Conservation (phyloP, 192 early-diverging fungal genomes). For the Coemansia javaensis region DNA sequence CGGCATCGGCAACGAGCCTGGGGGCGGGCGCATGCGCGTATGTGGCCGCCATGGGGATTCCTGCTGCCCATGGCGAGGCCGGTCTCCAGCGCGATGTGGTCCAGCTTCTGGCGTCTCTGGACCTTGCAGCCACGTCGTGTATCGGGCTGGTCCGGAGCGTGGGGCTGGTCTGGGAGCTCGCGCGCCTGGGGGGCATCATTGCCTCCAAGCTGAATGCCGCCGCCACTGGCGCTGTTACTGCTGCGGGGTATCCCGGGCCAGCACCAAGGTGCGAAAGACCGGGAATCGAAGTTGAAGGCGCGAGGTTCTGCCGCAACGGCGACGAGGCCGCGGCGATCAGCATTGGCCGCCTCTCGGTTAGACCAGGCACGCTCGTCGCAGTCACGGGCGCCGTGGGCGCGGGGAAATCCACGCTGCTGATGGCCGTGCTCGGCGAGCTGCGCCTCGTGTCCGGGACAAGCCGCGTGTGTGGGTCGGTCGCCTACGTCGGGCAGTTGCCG, state of each 20-base stretch:
- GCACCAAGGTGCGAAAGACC: neutral
- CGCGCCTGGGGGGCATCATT: slow-evolving; percentile 6
- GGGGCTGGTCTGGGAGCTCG: slow-evolving; percentile 8
- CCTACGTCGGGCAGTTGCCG: slow-evolving; percentile 38
- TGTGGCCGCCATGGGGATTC: slow-evolving; percentile 1
- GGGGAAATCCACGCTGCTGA: slow-evolving; percentile 74
- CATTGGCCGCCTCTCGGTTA: neutral
- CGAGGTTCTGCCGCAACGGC: slow-evolving; percentile 5
- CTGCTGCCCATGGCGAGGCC: neutral
- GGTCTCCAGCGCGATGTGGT: neutral
- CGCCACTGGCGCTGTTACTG: neutral
- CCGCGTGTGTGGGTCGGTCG: slow-evolving; percentile 9
- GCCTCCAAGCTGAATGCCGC: neutral
- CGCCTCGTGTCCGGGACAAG: slow-evolving; percentile 5
- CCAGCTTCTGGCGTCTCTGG: slow-evolving; percentile 2
- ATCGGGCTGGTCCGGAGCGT: slow-evolving; percentile 2
- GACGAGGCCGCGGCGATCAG: neutral
- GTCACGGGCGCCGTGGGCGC: slow-evolving; percentile 76
- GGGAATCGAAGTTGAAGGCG: neutral
- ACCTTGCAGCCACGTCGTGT: slow-evolving; percentile 5
- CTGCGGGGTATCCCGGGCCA: no score
- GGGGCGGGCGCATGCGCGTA: slow-evolving; percentile 4
- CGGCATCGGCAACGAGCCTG: slow-evolving; percentile 5
- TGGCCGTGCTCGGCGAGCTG: slow-evolving; percentile 75
- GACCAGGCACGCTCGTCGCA: slow-evolving; percentile 56